Evolutionary conservation across 2,329 filamentous ascomycete genomes (phyloP), one percentile per base, ranked within the genome.

Genomic region (Pseudogymnoascus sp.): DNA sequence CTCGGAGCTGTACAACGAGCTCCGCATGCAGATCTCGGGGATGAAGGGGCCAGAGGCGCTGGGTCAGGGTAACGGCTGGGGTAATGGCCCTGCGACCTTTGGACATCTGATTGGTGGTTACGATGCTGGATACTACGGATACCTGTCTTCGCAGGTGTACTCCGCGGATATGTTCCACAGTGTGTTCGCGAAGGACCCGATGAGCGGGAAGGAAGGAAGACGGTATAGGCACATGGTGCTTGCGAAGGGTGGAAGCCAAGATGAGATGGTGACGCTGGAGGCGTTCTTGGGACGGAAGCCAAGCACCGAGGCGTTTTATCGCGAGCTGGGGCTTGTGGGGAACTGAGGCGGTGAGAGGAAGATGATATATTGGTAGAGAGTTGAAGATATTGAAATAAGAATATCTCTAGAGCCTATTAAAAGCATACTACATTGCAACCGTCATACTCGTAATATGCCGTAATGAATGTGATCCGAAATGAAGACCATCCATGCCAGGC

Each of bases 101-200:
- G 89, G 90, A 13, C 90, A 94, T 74, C 79, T 93, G 66, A 90
- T 93, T 64, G 89, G 89, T 61, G 90, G 90, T 1, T 94, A 94
- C 70, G 90, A 93, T 73, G 90, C 90, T 31, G 89, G 90, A 44
- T 93, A 93, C 77, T 94, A 94, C 74, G 85, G 85, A 68, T 89
- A 88, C 71, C 76, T 88, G 35, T 88, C 84, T 66, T 91, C 87
- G 1, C 84, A 91, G 73, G 91, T 94, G 15, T 94, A 92, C 76
- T 90, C 86, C 21, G 83, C 88, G 27, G 90, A 95, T 74, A 93
- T 95, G 89, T 95, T 93, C 79, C 86, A 90, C 75, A 83, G 83
- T 0, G 86, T 89, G 55, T 94, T 94, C 77, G 87, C 88, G 77
- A 79, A 83, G 68, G 80, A 92, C 72, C 90, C 90, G 0, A 92